A percentile compares a stretch with the other conserved stretches of the same genome.
Conservation (phyloP, 2,329 filamentous ascomycete species). For the Colletotrichum truncatum region DNA sequence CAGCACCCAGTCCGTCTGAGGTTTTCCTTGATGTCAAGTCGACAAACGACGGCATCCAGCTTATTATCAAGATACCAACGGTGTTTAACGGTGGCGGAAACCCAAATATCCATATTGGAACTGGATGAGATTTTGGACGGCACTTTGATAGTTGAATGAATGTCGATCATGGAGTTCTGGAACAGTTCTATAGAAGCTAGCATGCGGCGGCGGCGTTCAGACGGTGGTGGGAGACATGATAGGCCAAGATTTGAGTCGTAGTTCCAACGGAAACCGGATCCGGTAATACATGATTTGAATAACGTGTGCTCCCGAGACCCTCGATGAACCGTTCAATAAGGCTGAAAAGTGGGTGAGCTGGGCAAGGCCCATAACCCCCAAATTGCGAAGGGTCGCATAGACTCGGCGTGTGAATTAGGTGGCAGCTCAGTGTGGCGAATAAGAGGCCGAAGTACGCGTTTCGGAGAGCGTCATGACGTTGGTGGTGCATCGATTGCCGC, state of each 20-base stretch:
- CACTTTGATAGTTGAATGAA: not conserved
- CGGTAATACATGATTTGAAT: slow-evolving; percentile 6
- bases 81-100: slow-evolving; percentile 54
- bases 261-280: not conserved
- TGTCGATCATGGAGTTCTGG: slow-evolving; percentile 23
- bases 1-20: slow-evolving; percentile 57
- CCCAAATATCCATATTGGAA: slow-evolving; percentile 43
- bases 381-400: slow-evolving; percentile 10
- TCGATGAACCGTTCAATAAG: slow-evolving; percentile 9
- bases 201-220: slow-evolving; percentile 30
- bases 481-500: slow-evolving; percentile 5
- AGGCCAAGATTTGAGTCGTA: slow-evolving; percentile 6
- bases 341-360: slow-evolving; percentile 18
- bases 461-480: slow-evolving; percentile 30
- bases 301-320: slow-evolving; percentile 9
- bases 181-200: slow-evolving; percentile 19
- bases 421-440: slow-evolving; percentile 20
- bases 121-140: slow-evolving; percentile 7
- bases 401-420: not conserved
- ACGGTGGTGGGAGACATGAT: slow-evolving; percentile 12
- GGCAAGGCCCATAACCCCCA: slow-evolving; percentile 2
- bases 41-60: slow-evolving; percentile 65
- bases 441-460: slow-evolving; percentile 7
- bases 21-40: slow-evolving; percentile 67
- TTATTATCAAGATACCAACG: slow-evolving; percentile 66